Conservation (phyloP, 2,329 filamentous ascomycete species). For the Fusarium secorum region DNA sequence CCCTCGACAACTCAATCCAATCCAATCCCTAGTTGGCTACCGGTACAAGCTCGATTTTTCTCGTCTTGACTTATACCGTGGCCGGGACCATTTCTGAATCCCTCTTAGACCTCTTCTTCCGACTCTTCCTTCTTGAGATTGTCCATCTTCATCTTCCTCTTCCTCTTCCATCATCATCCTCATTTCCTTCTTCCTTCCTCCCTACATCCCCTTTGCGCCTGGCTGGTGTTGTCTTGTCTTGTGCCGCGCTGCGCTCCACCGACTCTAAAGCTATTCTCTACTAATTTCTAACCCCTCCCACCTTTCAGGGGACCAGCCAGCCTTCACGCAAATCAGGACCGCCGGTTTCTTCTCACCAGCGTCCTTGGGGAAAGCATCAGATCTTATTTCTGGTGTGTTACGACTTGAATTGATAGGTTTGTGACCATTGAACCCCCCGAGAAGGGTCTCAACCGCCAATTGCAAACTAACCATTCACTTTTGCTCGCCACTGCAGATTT, state of each 20-base stretch:
- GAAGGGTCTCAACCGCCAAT: neutral
- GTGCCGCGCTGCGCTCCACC: constrained; percentile 39
- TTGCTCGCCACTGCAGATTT: constrained; percentile 38
- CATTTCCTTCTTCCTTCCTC: constrained; percentile 31
- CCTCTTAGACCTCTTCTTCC: constrained; percentile 39
- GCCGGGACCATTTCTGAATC: constrained; percentile 37
- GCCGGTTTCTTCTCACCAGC: constrained; percentile 38
- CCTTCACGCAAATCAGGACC: constrained; percentile 40
- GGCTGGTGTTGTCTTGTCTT: constrained; percentile 43
- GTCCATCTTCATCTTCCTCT: constrained; percentile 40
- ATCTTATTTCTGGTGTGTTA: constrained; percentile 34
- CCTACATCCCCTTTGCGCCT: constrained; percentile 36
- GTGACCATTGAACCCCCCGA: constrained; percentile 19
- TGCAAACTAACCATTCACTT: constrained; percentile 28
- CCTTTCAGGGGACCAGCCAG: constrained; percentile 42
- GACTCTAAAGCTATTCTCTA: constrained; percentile 37
- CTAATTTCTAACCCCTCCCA: constrained; percentile 43
- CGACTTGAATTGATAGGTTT: constrained; percentile 47
- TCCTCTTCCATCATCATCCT: constrained; percentile 29
- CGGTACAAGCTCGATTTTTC: constrained; percentile 41
- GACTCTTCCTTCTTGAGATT: constrained; percentile 40
- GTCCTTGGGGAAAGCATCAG: constrained; percentile 42
- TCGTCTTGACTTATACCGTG: constrained; percentile 44
- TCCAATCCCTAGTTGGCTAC: constrained; percentile 27
- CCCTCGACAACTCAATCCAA: constrained; percentile 29